Evolutionary conservation across 2,329 filamentous ascomycete genomes (phyloP), one percentile per base, ranked within the genome.

Genomic region (Aquanectria penicillioides): DNA sequence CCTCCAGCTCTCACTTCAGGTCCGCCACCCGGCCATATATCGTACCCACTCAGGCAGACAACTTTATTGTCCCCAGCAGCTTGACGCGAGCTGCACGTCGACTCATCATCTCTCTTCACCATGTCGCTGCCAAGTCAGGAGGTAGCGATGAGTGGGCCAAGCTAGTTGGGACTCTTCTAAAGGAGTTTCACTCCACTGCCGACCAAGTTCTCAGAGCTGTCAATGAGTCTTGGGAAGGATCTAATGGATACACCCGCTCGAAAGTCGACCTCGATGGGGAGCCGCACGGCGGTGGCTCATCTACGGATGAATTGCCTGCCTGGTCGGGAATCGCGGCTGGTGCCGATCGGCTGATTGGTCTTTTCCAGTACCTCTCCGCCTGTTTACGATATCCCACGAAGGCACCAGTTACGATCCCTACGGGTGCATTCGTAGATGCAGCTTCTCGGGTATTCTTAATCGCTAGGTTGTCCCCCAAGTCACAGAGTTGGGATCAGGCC

Each of bases 261-360:
- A 67, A 68, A 4, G 75, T 83, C 28, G 76, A 81, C 51, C 73
- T 80, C 11, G 80, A 83, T 15, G 73, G 73, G 6, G 81, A 82
- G 18, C 80, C 83, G 1, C 68, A 71, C 7, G 83, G 84, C 3
- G 84, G 83, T 12, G 75, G 78, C 34, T 73, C 75, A 25, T 71
- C 75, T 3, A 56, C 71, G 6, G 82, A 84, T 11, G 79, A 83
- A 34, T 77, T 96, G n/a, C 84, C 87, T 1, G 65, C 77, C 0
- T 97, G 94, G 94, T 81, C 78, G 11, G 92, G 93, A 9, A 78
- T 97, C n/a, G 82, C 85, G 62, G 85, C 89, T 18, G 94, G 94
- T 6, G 79, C 86, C 13, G 86, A 93, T 70, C 85, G 92, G 51
- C 75, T 97, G 3, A 73, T 85, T 12, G 85, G 86, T 6, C 80